Conservation (phyloP, 257 asterid species). For the Rauvolfia tetraphylla region DNA sequence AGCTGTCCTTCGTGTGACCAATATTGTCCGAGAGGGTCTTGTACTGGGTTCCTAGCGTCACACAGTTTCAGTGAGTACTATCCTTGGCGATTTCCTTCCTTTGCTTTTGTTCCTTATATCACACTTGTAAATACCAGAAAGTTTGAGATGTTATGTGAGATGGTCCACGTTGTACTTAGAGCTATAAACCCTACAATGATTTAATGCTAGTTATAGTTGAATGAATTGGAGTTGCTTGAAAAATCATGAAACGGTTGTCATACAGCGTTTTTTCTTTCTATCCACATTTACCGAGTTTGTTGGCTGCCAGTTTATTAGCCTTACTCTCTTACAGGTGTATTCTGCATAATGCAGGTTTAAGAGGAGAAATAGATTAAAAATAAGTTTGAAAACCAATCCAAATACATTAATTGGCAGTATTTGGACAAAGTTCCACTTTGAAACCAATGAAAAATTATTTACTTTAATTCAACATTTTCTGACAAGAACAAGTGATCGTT, state of each 20-base stretch:
- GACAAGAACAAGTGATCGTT: too few relatives aligned
- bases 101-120: constrained; percentile 28
- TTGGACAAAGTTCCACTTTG: too few relatives aligned
- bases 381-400: too few relatives aligned
- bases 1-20: constrained; percentile 91
- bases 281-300: not conserved
- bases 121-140: constrained; percentile 70
- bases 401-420: too few relatives aligned
- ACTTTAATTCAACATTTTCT: too few relatives aligned
- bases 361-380: constrained; percentile 72
- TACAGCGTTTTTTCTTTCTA: not conserved
- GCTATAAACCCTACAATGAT: constrained; percentile 24
- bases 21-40: constrained; percentile 51
- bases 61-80: constrained; percentile 23
- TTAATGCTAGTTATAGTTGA: constrained; percentile 30
- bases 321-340: not conserved
- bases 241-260: not conserved
- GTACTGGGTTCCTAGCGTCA: constrained; percentile 51
- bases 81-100: constrained; percentile 23
- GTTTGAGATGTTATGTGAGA: constrained; percentile 44
- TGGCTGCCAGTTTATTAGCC: not conserved
- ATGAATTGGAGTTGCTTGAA: constrained; percentile 15
- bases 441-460: too few relatives aligned
- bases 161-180: constrained; percentile 34
- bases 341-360: not conserved